A percentile compares a stretch with the other conserved stretches of the same genome.
Conservation (phyloP, 352 stramenopile genomes). For the Pythium rhizo-oryzae region DNA sequence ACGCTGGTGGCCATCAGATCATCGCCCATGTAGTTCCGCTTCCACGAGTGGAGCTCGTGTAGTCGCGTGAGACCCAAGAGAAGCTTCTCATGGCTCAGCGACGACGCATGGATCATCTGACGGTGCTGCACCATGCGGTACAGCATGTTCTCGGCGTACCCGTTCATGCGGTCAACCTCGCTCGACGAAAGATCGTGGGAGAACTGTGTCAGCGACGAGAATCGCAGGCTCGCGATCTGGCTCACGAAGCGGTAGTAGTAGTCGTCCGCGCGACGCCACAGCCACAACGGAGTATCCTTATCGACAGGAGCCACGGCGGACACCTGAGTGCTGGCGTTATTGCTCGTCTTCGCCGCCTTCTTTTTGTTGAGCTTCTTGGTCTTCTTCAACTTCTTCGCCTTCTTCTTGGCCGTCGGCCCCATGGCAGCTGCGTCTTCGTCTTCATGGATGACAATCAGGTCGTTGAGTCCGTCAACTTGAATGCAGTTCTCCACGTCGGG, state of each 20-base stretch:
- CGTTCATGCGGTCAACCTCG: slow-evolving; percentile 88
- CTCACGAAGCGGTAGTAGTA: slow-evolving; percentile 91
- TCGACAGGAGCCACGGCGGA: slow-evolving; percentile 1
- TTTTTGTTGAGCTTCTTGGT: slow-evolving; percentile 33
- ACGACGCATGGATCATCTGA: slow-evolving; percentile 68
- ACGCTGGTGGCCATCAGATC: slow-evolving; percentile 40
- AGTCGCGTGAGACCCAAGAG: slow-evolving; percentile 49
- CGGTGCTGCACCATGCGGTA: slow-evolving; percentile 89
- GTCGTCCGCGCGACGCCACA: slow-evolving; percentile 83
- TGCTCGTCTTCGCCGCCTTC: slow-evolving; percentile 9
- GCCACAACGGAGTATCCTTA: slow-evolving; percentile 74
- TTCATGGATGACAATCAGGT: slow-evolving; percentile 40
- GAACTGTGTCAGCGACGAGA: slow-evolving; percentile 78
- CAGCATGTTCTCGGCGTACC: slow-evolving; percentile 91
- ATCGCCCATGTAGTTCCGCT: slow-evolving; percentile 32
- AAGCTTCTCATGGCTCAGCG: slow-evolving; percentile 74
- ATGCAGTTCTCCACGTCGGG: slow-evolving; percentile 85
- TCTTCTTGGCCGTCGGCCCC: slow-evolving; percentile 17
- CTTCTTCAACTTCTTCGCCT: slow-evolving; percentile 38
- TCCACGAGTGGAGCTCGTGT: slow-evolving; percentile 26
- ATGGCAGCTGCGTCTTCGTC: slow-evolving; percentile 24
- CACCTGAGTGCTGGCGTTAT: not conserved
- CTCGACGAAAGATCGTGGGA: slow-evolving; percentile 83
- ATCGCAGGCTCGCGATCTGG: slow-evolving; percentile 79
- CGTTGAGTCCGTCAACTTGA: slow-evolving; percentile 66